A percentile compares a stretch with the other conserved stretches of the same genome.
phyloP scores from a whole-genome alignment of 129 eudicot genomes.

The Ambrosia artemisiifolia region DNA sequence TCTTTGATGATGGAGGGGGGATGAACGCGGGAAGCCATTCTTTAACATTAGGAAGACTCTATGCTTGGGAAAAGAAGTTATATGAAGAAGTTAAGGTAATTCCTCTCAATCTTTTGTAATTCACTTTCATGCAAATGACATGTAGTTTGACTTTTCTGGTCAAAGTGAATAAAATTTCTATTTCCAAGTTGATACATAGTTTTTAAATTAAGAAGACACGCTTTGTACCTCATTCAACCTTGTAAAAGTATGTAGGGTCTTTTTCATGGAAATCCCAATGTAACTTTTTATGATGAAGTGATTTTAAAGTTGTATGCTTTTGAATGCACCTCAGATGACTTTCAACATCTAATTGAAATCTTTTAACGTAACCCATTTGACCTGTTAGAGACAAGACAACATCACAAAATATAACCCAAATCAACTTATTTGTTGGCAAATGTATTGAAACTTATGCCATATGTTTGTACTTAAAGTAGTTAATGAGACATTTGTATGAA shows the following conservation, averaged over 20 bases:
- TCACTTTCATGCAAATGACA: neutral
- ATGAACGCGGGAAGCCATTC: conserved; percentile 97
- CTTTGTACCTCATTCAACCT: neutral
- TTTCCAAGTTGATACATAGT: neutral
- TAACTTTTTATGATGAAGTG: neutral
- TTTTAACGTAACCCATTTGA: neutral
- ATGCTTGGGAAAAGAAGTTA: conserved; percentile 98
- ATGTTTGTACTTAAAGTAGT: conserved; percentile 1
- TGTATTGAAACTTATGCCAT: neutral
- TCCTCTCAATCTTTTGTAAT: neutral
- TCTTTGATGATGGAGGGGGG: conserved; percentile 94
- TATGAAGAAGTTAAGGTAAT: conserved; percentile 93
- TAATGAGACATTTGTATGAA: conserved; percentile 4
- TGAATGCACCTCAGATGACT: neutral
- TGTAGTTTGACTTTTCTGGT: neutral
- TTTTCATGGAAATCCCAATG: neutral
- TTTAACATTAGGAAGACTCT: conserved; percentile 79
- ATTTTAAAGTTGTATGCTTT: neutral
- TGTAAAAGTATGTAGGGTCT: neutral
- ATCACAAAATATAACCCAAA: neutral
- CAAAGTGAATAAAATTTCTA: neutral
- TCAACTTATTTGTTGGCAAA: neutral
- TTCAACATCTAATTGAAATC: neutral
- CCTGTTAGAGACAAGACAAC: neutral
- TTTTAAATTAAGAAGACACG: neutral